Evolutionary conservation across 1,284 basidiomycete genomes (phyloP).

Genomic region (Microbotryum scabiosae): DNA sequence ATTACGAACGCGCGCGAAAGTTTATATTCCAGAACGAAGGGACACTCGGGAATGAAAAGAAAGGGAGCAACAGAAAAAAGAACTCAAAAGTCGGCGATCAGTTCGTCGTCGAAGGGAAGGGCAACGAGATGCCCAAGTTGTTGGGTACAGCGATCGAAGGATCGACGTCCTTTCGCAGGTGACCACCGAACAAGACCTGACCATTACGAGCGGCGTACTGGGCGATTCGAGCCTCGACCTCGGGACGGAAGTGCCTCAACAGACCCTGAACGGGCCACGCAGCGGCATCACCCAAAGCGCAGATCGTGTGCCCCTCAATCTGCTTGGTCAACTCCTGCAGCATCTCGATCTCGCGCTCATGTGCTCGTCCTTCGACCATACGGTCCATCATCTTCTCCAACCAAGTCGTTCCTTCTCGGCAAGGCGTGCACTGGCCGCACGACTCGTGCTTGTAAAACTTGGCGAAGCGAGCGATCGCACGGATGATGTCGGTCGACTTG

Average conservation of each 20-base stretch:
- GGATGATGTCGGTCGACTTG: conserved; percentile 88
- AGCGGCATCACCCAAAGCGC: conserved; percentile 91
- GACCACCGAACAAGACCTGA: conserved; percentile 80
- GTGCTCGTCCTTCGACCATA: conserved; percentile 71
- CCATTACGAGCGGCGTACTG: conserved; percentile 72
- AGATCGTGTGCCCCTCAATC: conserved; percentile 79
- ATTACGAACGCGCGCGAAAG: too few relatives aligned
- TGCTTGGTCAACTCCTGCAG: conserved; percentile 91
- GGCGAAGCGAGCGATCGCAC: conserved; percentile 86
- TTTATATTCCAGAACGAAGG: too few relatives aligned
- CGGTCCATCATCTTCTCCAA: conserved; percentile 99
- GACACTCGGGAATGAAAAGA: neutral
- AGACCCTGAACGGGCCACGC: conserved; percentile 96
- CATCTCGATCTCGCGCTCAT: conserved; percentile 95
- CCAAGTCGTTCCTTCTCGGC: conserved; percentile 63
- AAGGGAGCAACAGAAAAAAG: neutral
- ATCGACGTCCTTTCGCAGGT: conserved; percentile 61
- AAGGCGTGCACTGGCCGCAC: conserved; percentile 93
- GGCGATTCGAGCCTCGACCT: conserved; percentile 79
- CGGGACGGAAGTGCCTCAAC: conserved; percentile 92
- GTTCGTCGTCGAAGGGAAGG: conserved; percentile 5
- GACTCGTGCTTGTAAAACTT: conserved; percentile 98
- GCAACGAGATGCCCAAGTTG: conserved; percentile 27
- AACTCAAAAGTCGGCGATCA: neutral
- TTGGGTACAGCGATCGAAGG: conserved; percentile 46